Percentiles rank a stretch among this genome's conserved stretches.
Conservation (phyloP, 192 early-diverging fungal species). For the Coemansia sp. region DNA sequence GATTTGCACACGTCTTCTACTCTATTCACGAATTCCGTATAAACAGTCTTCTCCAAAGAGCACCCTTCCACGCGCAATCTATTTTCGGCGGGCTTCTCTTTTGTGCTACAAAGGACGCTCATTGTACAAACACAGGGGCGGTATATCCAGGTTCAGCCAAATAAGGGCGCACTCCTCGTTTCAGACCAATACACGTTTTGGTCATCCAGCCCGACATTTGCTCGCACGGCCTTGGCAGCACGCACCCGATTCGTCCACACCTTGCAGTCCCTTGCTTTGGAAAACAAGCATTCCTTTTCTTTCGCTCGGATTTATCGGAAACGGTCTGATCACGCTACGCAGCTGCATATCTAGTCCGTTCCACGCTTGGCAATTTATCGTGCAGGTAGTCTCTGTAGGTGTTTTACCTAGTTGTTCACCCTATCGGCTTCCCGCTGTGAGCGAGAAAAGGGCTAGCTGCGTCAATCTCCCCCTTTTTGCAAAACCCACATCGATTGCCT, state of each 20-base stretch:
- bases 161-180: background rate
- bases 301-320: slow-evolving; percentile 6
- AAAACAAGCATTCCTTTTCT: slow-evolving; percentile 2
- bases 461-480: slow-evolving; percentile 15
- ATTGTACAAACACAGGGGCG: slow-evolving; percentile 12
- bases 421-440: slow-evolving; percentile 7
- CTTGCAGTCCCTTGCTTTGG: slow-evolving; percentile 17
- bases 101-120: slow-evolving; percentile 15
- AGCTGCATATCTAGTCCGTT: background rate
- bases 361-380: slow-evolving; percentile 4
- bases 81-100: slow-evolving; percentile 1
- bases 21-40: slow-evolving; percentile 6
- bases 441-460: slow-evolving; percentile 4
- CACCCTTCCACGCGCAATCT: slow-evolving; percentile 5
- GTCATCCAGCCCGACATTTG: background rate
- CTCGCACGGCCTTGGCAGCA: slow-evolving; percentile 12
- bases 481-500: slow-evolving; percentile 14
- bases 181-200: background rate
- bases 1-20: slow-evolving; percentile 14
- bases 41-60: slow-evolving; percentile 5
- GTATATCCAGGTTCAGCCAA: slow-evolving; percentile 7
- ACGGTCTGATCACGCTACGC: slow-evolving; percentile 15
- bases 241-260: slow-evolving; percentile 9
- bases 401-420: slow-evolving; percentile 5
- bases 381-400: slow-evolving; percentile 4